Evolutionary conservation across 164 flowering plant species (phyloP).

Genomic region (Kalanchoe fedtschenkoi): DNA sequence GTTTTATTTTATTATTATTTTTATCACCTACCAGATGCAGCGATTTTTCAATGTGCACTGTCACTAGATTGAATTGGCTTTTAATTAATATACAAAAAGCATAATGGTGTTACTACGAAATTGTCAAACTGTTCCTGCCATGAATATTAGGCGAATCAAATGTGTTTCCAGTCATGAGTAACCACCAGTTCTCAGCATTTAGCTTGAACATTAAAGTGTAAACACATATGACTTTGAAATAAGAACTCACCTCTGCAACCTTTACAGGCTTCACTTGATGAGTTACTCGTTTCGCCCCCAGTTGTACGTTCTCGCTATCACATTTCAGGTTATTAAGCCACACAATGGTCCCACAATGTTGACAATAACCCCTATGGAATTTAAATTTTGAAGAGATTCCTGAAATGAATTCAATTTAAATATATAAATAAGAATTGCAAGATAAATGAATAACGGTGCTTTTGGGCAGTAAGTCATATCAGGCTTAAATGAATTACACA

Average conservation of each 20-base stretch:
- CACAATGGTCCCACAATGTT: conserved; percentile 42
- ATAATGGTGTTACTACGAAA: not conserved
- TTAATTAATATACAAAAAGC: not conserved
- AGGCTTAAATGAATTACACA: not conserved
- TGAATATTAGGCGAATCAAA: not conserved
- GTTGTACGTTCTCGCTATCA: conserved; percentile 14
- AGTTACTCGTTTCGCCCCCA: conserved; percentile 8
- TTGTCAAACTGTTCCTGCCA: not conserved
- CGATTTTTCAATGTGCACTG: not conserved
- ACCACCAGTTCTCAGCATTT: not conserved
- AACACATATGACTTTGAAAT: conserved; percentile 1
- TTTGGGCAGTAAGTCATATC: not conserved
- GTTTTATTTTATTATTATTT: too few relatives aligned
- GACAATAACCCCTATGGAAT: conserved; percentile 55
- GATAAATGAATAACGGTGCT: not conserved
- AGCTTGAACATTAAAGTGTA: not conserved
- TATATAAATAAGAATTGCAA: not conserved
- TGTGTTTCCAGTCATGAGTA: not conserved
- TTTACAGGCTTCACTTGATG: conserved; percentile 37
- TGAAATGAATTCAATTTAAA: conserved; percentile 15
- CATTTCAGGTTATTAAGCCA: conserved; percentile 54
- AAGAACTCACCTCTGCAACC: conserved; percentile 36
- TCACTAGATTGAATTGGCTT: not conserved
- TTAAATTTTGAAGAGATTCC: conserved; percentile 24
- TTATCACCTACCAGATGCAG: not conserved